These are phyloP conservation scores for Paecilomyces sp. DNA, from an alignment of 2,329 filamentous ascomycete species.

Conservation along the genomic window DNA sequence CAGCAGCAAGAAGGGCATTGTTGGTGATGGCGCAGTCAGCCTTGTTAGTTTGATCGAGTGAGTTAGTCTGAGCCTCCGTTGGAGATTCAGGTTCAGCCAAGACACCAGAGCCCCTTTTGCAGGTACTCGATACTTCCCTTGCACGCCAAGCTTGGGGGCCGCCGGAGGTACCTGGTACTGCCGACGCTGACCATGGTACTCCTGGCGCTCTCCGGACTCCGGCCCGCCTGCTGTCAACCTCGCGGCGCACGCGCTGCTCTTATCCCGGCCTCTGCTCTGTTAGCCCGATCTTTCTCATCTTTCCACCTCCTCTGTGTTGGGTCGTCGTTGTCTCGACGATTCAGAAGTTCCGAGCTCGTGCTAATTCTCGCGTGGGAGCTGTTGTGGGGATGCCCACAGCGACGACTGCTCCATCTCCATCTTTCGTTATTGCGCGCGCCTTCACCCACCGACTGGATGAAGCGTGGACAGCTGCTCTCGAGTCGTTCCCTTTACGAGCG, in stretches of 20 bases:
- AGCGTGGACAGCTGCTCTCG: not conserved
- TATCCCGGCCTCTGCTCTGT: not conserved
- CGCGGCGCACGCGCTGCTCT: not conserved
- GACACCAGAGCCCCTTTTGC: not conserved
- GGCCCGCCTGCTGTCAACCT: not conserved
- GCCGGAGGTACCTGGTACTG: not conserved
- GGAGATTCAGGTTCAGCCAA: not conserved
- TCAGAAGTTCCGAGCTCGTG: not conserved
- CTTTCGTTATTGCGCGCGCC: not conserved
- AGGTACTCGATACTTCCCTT: not conserved
- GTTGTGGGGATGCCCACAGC: not conserved
- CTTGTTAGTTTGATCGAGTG: not conserved
- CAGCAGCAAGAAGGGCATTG: not conserved
- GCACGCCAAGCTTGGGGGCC: not conserved
- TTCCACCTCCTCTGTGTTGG: not conserved
- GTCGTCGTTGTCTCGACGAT: not conserved
- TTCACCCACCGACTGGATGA: not conserved
- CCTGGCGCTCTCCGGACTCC: not conserved
- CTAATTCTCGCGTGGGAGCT: not conserved
- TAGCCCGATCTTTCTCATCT: not conserved
- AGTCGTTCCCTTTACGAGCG: not conserved
- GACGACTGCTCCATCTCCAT: not conserved
- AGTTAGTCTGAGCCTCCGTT: not conserved
- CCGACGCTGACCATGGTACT: not conserved
- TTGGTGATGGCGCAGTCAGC: not conserved